Base-by-base conservation (phyloP, 225 moss, liverwort and hornwort genomes). In the Sphagnum contortum region DNA sequence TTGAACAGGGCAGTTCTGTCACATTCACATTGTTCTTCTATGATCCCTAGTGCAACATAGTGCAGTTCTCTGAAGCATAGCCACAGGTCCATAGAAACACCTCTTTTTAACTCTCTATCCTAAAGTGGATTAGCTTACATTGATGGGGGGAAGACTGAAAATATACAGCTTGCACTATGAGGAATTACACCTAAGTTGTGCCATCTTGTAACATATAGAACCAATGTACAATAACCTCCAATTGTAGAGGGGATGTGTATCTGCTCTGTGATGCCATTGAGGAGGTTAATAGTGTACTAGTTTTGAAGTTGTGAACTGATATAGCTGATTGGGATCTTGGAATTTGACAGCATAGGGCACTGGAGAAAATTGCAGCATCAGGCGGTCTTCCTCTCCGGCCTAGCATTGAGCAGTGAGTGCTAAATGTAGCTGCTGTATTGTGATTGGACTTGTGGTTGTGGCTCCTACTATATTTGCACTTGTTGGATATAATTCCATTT, bases 311-410 rank as follows among this genome's bases (percentile, higher is more conserved):
- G 29, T 29, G 29, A 29, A 29, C 29, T 29, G 29, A 29, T 29
- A 29, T 29, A 29, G 1, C 29, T 29, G 29, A 29, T 29, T 29
- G 29, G 29, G 29, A 52, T 52, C 62, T 62, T 57, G 57, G 14
- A 64, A 47, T 13, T 61, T 48, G 64, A 67, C 69, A 94, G 92
- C 83, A 80, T 74, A 70, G 69, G 70, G 92, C 90, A 55, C 66
- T 96, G 72, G 84, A 81, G 78, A 80, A 78, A 47, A 70, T 96
- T 68, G 92, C 80, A 70, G 72, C 65, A 67, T 81, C 85, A 45
- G 79, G 79, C 58, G 73, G 67, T 29, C 75, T 96, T 50, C 90
- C 87, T 70, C 79, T 92, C 52, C 88, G 90, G 55, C 88, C 92
- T 68, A 92, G 88, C 49, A 67, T 96, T 64, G 74, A 74, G 53